These are phyloP conservation scores for Pseudogymnoascus sp. DNA, from an alignment of 2,329 filamentous ascomycete genomes.

Conservation along the genomic window DNA sequence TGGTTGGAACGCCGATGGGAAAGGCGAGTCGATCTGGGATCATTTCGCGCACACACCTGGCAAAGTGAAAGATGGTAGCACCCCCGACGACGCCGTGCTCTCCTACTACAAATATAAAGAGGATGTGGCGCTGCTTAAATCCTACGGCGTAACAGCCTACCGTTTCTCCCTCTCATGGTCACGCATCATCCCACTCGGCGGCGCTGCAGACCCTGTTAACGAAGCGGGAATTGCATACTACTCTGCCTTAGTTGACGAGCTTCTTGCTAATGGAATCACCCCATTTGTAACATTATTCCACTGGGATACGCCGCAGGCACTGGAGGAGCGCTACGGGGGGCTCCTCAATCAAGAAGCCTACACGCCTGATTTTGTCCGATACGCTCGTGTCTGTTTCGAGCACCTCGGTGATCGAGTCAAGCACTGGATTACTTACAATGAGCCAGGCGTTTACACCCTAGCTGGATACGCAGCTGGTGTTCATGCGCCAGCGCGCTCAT, in stretches of 20 bases:
- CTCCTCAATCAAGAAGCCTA: conserved; percentile 30
- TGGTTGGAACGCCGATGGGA: conserved; percentile 35
- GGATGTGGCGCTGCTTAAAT: conserved; percentile 52
- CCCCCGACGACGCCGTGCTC: conserved; percentile 32
- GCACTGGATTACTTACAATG: conserved; percentile 87
- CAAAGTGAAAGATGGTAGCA: conserved; percentile 34
- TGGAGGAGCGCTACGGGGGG: conserved; percentile 33
- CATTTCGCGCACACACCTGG: conserved; percentile 33
- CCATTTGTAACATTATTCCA: not conserved
- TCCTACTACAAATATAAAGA: conserved; percentile 38
- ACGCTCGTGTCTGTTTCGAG: conserved; percentile 31
- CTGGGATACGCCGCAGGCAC: conserved; percentile 25
- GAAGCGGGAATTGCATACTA: conserved; percentile 2
- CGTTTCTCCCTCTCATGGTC: conserved; percentile 59
- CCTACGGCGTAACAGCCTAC: conserved; percentile 51
- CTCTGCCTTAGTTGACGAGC: not conserved
- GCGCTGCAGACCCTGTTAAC: conserved; percentile 1
- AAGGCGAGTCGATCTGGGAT: conserved; percentile 36
- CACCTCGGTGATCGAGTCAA: conserved; percentile 41
- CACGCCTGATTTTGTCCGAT: conserved; percentile 31
- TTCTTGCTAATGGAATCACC: not conserved
- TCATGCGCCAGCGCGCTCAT: conserved; percentile 74
- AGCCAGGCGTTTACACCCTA: conserved; percentile 78
- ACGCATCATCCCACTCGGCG: conserved; percentile 49
- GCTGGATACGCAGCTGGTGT: conserved; percentile 70